Evolutionary conservation across 805 yeast species (phyloP), one percentile per base, ranked within the genome.

Genomic region (Wickerhamiella vanderwaltii): DNA sequence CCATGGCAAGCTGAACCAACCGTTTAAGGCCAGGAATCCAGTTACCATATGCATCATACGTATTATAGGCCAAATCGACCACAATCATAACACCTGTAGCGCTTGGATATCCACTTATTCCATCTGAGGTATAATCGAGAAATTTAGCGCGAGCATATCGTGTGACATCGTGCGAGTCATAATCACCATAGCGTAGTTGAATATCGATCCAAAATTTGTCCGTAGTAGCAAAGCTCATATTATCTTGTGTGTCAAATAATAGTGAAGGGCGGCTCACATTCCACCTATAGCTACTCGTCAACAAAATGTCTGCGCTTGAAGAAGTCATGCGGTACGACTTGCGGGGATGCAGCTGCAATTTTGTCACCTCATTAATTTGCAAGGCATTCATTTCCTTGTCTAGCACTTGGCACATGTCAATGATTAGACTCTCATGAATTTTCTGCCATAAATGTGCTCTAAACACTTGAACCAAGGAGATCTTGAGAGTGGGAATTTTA

Each of bases 401-500:
- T 17, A 91, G 63, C 13, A 86, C 88, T 56, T 87, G 96, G 53
- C 95, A 86, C 23, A 91, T 53, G 65, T 91, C 98, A 57, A 84
- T 83, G 3, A 91, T 95, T 37, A 91, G 68, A 61, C 93, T 79
- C 61, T 91, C 99, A 58, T 91, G 99, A 42, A 91, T 91, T 60
- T 93, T 91, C 59, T 91, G 99, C 99, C 99, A 91, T 54, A 91
- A 71, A 66, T 91, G 99, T 0, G 98, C 97, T 43, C 99, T 70
- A 71, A 91, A 91, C 3, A 91, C 85, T 58, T 91, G 99, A 58
- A 91, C 87, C 48, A 88, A 68, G 1, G 98, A 88, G 22, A 91
- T 91, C 60, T 91, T 91, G 55, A 91, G 66, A 0, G 99, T 91
- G 6, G 99, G 99, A 49, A 91, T 91, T 60, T 91, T 91, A 51